Evolutionary conservation across 108 stramenopile species (phyloP), one percentile per base, ranked within the genome.

Genomic region (Cyclotella atomus): DNA sequence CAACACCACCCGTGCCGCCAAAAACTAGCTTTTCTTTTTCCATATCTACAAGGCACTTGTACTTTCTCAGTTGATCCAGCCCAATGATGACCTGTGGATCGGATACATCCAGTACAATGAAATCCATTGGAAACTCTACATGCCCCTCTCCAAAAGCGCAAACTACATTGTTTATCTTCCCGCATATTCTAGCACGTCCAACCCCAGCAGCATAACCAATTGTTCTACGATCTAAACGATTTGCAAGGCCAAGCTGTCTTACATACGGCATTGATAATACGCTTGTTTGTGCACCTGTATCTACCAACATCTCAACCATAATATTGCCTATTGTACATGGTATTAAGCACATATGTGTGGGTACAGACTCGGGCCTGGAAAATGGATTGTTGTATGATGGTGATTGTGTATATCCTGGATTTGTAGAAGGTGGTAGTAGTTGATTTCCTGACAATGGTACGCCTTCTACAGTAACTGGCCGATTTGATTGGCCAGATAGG

Each of bases 31-130:
- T 75, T 23, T 87, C 77, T 16, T 56, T 70, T 20, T 85, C 89
- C 23, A 89, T 62, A 73, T 92, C 91, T 2, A 92, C 77, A 24
- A 85, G 59, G 60, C 89, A 89, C 9, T 87, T 89, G 76, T 85
- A 92, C 21, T 85, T 84, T 15, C 91, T 77, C 82, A 92, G 67
- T 57, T 89, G 91, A 70, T 89, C 91, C 56, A 92, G 63, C 6
- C 91, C 89, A 12, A 92, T 65, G 8, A 92, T 83, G 53, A 88
- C 78, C 36, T 87, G 75, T 19, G 71, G 79, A 29, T 88, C 82
- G 6, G 36, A 33, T 0, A 84, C 69, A 45, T 92, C 91, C 24
- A 92, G 49, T 0, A 89, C 87, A 50, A 85, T 76, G 44, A 92
- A 92, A 54, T 87, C 87, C 54, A 89, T 75, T 1, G 75, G 68